Evolutionary conservation across 345 rosid species (phyloP), one percentile per base, ranked within the genome.

Genomic region (Bruguiera gymnorhiza): DNA sequence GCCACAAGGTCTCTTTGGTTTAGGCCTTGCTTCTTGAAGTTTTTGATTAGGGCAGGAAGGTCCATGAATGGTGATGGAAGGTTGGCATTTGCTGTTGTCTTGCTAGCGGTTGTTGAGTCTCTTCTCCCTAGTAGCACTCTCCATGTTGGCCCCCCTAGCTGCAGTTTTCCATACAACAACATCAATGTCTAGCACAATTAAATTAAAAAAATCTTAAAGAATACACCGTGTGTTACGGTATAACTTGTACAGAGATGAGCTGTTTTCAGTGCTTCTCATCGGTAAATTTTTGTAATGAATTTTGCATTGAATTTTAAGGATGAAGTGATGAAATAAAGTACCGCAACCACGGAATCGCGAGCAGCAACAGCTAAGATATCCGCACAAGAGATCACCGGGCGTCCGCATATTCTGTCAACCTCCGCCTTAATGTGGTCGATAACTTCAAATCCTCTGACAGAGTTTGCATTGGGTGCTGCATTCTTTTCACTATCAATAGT

Each of bases 381-480:
- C 0, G 91, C 91, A 66, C 93, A 89, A n/a, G 96, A 87, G 51
- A 89, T 89, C 9, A 79, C 81, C 0, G 82, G 75, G 1, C 72
- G 19, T 5, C 89, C 86, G 37, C 96, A 88, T 0, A 77, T 70
- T 48, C 66, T 80, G 63, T 88, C 93, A 6, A 88, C 81, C 21
- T 80, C 87, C 0, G 76, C 62, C 63, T 90, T 88, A 34, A 88
- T 88, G 31, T 59, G 60, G 63, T 90, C 96, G 36, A 90, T 85
- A 60, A 86, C 90, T 19, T 80, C 84, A 13, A 83, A 87, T 29
- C 90, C 92, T 27, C 96, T 59, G 4, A n/a, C n/a, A n/a, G n/a
- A n/a, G n/a, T n/a, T n/a, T n/a, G n/a, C n/a, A n/a, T n/a, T n/a
- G n/a, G n/a, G n/a, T n/a, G n/a, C n/a, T n/a, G n/a, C n/a, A n/a